A percentile compares a stretch with the other conserved stretches of the same genome.
These are phyloP conservation scores for Starmerella powellii DNA, from an alignment of 805 yeast genomes.

Conservation along the genomic window DNA sequence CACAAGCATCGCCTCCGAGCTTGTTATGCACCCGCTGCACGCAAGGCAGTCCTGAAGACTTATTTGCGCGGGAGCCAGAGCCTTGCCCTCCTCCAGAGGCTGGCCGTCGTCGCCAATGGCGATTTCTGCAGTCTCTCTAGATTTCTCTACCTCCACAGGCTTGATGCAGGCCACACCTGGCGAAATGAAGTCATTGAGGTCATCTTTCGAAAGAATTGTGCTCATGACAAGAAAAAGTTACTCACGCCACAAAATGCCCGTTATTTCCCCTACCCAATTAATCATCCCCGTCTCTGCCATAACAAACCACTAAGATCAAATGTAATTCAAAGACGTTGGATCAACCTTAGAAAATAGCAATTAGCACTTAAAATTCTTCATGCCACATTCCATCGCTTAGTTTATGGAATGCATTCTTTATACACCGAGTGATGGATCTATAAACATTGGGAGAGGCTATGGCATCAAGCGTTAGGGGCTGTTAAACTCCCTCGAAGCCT, in stretches of 20 bases:
- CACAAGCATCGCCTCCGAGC: slow-evolving; percentile 89
- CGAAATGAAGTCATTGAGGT: slow-evolving; percentile 86
- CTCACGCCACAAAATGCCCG: neutral
- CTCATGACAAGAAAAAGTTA: slow-evolving; percentile 8
- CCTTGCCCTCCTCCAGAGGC: slow-evolving; percentile 56
- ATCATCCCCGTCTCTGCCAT: too few species aligned
- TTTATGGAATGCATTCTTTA: too few species aligned
- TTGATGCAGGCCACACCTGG: slow-evolving; percentile 94
- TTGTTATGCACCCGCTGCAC: slow-evolving; percentile 92
- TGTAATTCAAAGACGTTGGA: too few species aligned
- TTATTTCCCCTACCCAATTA: too few species aligned
- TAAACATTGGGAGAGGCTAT: too few species aligned
- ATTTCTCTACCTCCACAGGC: slow-evolving; percentile 46
- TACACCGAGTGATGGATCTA: too few species aligned
- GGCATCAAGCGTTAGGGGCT: too few species aligned
- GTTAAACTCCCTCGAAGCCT: too few species aligned
- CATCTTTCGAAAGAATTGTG: slow-evolving; percentile 43
- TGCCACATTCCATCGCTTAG: too few species aligned
- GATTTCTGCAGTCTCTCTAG: slow-evolving; percentile 37
- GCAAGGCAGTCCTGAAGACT: slow-evolving; percentile 89
- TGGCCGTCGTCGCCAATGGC: slow-evolving; percentile 47
- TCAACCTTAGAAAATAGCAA: too few species aligned
- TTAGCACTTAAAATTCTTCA: too few species aligned
- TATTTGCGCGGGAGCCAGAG: slow-evolving; percentile 58
- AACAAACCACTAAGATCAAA: too few species aligned